phyloP scores from a whole-genome alignment of 495 filamentous ascomycete genomes.

The Tuber umbilicatum region DNA sequence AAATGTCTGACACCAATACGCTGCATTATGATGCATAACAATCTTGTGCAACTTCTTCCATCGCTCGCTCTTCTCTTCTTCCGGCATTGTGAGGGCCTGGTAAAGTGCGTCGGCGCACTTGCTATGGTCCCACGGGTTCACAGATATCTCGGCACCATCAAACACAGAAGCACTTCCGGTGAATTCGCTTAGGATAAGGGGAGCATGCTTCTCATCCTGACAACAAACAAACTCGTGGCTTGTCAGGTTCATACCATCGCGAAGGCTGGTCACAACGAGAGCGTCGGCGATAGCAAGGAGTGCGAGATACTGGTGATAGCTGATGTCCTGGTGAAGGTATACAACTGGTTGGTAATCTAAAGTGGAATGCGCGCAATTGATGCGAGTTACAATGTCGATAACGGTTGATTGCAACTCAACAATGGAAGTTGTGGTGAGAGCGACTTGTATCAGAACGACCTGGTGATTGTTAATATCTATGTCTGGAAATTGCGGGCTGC shows the following conservation, averaged over 20 bases:
- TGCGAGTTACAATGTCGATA: slow-evolving; percentile 83
- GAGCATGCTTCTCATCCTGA: slow-evolving; percentile 83
- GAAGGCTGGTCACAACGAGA: slow-evolving; percentile 84
- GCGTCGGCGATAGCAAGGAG: slow-evolving; percentile 80
- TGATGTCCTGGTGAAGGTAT: slow-evolving; percentile 91
- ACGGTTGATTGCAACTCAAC: slow-evolving; percentile 78
- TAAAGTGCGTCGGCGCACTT: slow-evolving; percentile 77
- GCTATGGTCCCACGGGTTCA: slow-evolving; percentile 91
- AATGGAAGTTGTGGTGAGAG: slow-evolving; percentile 78
- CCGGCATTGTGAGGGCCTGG: slow-evolving; percentile 66
- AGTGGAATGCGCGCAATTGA: slow-evolving; percentile 81
- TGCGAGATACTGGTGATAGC: slow-evolving; percentile 81
- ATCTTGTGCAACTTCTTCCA: slow-evolving; percentile 68
- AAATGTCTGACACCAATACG: slow-evolving; percentile 73
- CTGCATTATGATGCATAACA: slow-evolving; percentile 72
- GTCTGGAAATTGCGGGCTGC: not conserved
- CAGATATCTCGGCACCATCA: slow-evolving; percentile 63
- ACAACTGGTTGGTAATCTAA: slow-evolving; percentile 83
- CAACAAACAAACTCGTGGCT: slow-evolving; percentile 88
- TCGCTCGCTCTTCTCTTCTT: slow-evolving; percentile 62
- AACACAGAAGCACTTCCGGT: slow-evolving; percentile 85
- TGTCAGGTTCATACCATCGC: slow-evolving; percentile 93
- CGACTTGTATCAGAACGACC: slow-evolving; percentile 86
- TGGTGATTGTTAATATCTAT: slow-evolving; percentile 31
- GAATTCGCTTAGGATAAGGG: slow-evolving; percentile 86